A percentile compares a stretch with the other conserved stretches of the same genome.
Evolutionary conservation across 2,329 filamentous ascomycete genomes (phyloP).

Genomic region (Whalleya microplaca): DNA sequence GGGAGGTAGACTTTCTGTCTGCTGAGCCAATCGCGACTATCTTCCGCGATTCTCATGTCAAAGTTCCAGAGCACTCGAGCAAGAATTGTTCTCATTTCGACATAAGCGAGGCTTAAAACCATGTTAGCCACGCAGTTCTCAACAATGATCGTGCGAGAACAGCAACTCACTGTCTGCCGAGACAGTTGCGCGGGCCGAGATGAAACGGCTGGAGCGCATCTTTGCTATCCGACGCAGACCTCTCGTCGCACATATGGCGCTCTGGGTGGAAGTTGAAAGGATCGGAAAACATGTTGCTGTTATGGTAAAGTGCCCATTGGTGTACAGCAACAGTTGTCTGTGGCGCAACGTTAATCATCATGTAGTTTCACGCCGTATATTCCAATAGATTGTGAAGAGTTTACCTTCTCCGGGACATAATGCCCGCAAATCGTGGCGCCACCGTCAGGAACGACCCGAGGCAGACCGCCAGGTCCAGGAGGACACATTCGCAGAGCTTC

Average conservation of each 20-base stretch:
- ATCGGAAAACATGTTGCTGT: conserved; percentile 1
- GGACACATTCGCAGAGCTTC: conserved; percentile 50
- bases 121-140: background rate
- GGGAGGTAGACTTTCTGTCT: conserved; percentile 5
- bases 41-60: conserved; percentile 1
- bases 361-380: background rate
- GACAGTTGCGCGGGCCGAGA: conserved; percentile 2
- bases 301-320: conserved; percentile 6
- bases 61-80: conserved; percentile 6
- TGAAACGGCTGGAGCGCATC: conserved; percentile 5
- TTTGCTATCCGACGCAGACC: background rate
- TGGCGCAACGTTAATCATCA: background rate
- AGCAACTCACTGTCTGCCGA: conserved; percentile 6
- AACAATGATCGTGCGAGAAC: background rate
- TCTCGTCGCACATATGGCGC: conserved; percentile 2
- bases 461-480: conserved; percentile 32
- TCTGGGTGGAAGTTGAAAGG: conserved; percentile 6
- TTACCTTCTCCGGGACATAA: conserved; percentile 33
- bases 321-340: conserved; percentile 1
- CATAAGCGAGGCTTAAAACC: conserved; percentile 1
- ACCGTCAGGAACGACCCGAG: conserved; percentile 31
- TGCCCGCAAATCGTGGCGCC: conserved; percentile 32
- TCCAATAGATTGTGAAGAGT: background rate
- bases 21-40: background rate
- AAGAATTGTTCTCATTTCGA: conserved; percentile 9